Evolutionary conservation across 1,284 basidiomycete species (phyloP), one percentile per base, ranked within the genome.

Genomic region (Taiwanofungus camphoratus): DNA sequence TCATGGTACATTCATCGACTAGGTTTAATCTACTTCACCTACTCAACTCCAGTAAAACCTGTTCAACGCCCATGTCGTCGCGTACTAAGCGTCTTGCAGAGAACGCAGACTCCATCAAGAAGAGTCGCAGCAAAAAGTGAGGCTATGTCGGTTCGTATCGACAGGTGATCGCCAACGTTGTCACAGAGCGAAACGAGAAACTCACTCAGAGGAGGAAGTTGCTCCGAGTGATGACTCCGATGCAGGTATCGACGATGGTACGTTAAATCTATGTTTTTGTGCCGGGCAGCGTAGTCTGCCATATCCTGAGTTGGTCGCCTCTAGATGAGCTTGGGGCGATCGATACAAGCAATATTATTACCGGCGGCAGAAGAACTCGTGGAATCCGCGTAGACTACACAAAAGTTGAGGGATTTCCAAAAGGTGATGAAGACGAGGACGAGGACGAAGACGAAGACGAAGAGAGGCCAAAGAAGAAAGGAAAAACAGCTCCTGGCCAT

Each of bases 321-420:
- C 12, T 39, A 67, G 66, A 65, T 42, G 62, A 65, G 48, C 57
- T 65, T 13, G 49, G 41, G 3, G 58, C 54, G 8, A 42, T 66
- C 31, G 59, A 61, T 31, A 43, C 44, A 16, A 40, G 38, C 12
- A 62, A 64, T 39, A 58, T 61, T 46, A 62, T 64, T 39, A 51
- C 49, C 1, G 51, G 48, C 18, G 55, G 57, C 12, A 55, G 63
- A 19, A 59, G 64, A 39, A 66, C 66, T 42, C 64, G 65, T 19
- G 65, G 63, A 3, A 58, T 62, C 18, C 58, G 60, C 31, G 39
- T 65, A 40, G 62, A 65, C 51, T 65, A 67, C 46, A 65, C 63
- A 15, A 61, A 67, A 36, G 63, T 62, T 19, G 36, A 56, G 22
- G 56, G 53, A 2, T 52, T 55, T 38, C 40, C 52, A 13, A 44